A percentile compares a stretch with the other conserved stretches of the same genome.
Conservation (phyloP, 495 filamentous ascomycete species). For the Amniculicola lignicola region DNA sequence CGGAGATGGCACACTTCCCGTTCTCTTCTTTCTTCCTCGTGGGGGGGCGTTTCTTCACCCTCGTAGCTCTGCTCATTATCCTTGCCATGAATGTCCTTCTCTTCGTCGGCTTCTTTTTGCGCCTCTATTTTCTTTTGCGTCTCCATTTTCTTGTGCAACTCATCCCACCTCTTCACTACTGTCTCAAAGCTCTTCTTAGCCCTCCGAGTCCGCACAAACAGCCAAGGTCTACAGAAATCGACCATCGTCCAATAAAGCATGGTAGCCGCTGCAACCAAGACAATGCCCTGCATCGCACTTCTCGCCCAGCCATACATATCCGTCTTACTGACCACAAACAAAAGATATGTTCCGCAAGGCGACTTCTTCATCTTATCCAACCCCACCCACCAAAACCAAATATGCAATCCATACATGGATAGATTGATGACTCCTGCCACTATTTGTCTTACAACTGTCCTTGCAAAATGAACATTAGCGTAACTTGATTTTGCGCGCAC, state of each 20-base stretch:
- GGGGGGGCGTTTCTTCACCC: too few relatives aligned
- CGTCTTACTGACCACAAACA: neutral
- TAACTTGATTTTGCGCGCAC: constrained; percentile 23
- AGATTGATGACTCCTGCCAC: neutral
- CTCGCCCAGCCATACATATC: constrained; percentile 2
- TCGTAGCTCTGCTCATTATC: too few relatives aligned
- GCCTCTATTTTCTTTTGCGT: too few relatives aligned
- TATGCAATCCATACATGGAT: neutral
- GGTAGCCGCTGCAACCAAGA: neutral
- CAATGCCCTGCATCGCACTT: neutral
- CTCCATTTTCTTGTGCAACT: neutral
- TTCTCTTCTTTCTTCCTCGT: too few relatives aligned
- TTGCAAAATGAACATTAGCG: constrained; percentile 7
- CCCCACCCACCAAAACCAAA: constrained; percentile 1
- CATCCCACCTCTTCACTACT: neutral
- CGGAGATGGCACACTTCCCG: too few relatives aligned
- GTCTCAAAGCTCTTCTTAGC: neutral
- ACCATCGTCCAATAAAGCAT: neutral
- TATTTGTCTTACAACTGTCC: neutral
- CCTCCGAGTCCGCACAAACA: neutral
- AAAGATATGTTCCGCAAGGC: neutral
- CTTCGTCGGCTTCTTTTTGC: too few relatives aligned
- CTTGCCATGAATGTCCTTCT: too few relatives aligned
- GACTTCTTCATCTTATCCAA: neutral
- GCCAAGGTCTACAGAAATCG: neutral